Base-by-base conservation (phyloP, 345 rosid species). In the Linum usitatissimum region DNA sequence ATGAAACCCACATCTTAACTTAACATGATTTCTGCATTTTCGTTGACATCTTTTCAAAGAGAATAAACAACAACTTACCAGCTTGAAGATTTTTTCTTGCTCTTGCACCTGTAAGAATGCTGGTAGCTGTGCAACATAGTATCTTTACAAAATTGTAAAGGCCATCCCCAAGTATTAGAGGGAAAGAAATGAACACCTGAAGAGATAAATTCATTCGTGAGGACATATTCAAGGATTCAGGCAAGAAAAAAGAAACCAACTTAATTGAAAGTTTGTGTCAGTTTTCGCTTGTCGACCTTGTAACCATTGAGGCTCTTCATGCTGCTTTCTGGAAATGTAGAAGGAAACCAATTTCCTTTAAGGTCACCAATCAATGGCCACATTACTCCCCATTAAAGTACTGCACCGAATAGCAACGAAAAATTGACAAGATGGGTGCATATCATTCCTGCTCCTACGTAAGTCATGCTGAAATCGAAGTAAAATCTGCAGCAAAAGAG, bases 391-490 rank as follows among this genome's bases (percentile, higher is more conserved):
- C 96, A 90, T 0, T 97, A 93, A 51, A 90, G 85, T 8, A 93
- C 70, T 0, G 94, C 99, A 7, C 99, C 99, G 5, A 90, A 67
- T 45, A 90, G 96, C 76, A 93, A 71, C n/a, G 99, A 93, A 48
- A 84, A 70, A 69, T 87, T 93, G 65, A 93, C 94, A 57, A 84
- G 68, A 81, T 93, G 95, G 15, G 97, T 84, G 70, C 99, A 93
- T 34, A 91, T 91, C 98, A 91, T 91, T 60, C 98, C 98, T 12
- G 94, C 98, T 63, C 98, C 95, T 9, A 91, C 62, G 59, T 91
- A 91, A 65, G 96, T 88, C 91, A 76, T 77, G 66, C 92, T 86
- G 72, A 88, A 88, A 73, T 88, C 92, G 34, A 88, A 91, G 86
- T 80, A 91, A 70, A 91, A 91, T 71, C 97, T 91, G 90, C 77